Percentiles rank a stretch among this genome's conserved stretches.
These are phyloP conservation scores for Hygrocybe coccinea DNA, from an alignment of 768 basidiomycete species.

Conservation along the genomic window DNA sequence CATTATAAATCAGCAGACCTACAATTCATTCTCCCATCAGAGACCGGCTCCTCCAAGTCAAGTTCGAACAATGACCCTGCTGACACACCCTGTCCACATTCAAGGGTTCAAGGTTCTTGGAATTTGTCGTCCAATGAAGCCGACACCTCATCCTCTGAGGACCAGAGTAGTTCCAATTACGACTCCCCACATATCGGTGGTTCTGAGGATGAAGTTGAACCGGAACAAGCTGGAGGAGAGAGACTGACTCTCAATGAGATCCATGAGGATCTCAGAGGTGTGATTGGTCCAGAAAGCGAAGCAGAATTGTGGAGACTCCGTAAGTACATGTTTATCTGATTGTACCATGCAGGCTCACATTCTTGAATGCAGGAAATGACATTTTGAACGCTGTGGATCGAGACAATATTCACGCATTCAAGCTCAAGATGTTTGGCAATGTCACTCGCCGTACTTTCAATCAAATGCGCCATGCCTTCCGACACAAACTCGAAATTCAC, in stretches of 20 bases:
- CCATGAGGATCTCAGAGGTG: background rate
- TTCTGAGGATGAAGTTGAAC: background rate
- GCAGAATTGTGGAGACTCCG: conserved; percentile 4
- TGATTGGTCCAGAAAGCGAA: conserved; percentile 5
- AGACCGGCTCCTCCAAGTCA: background rate
- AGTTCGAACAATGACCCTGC: no score
- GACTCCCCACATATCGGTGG: background rate
- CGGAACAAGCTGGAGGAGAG: background rate
- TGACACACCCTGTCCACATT: no score
- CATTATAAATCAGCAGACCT: background rate
- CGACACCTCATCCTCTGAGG: no score
- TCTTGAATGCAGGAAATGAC: conserved; percentile 12
- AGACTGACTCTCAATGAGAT: conserved; percentile 6
- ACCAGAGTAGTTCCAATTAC: no score
- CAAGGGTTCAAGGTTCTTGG: no score
- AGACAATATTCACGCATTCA: conserved; percentile 27
- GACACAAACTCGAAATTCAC: conserved; percentile 19
- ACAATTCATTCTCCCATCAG: background rate
- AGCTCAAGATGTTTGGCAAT: conserved; percentile 16
- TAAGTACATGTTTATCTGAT: background rate
- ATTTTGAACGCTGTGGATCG: conserved; percentile 20
- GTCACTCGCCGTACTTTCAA: conserved; percentile 24
- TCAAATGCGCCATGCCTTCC: conserved; percentile 23
- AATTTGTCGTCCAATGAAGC: no score
- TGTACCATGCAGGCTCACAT: background rate